A percentile compares a stretch with the other conserved stretches of the same genome.
Evolutionary conservation across 352 stramenopile genomes (phyloP).

Genomic region (Phytopythium montanum): DNA sequence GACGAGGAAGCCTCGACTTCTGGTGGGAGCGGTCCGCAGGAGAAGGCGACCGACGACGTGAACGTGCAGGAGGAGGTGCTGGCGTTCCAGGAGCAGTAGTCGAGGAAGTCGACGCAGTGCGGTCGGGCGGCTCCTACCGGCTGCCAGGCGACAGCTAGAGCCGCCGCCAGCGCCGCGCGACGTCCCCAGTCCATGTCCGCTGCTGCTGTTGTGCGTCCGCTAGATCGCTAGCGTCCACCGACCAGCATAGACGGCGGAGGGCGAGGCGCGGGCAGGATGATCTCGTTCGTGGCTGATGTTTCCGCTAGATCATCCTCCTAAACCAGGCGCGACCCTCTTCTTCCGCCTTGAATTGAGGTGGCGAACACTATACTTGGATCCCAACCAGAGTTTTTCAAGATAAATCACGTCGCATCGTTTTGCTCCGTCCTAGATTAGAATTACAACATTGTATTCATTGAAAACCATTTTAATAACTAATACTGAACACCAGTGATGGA

Average conservation of each 20-base stretch:
- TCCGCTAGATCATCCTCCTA: not conserved
- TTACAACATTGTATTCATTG: too few relatives aligned
- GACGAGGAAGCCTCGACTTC: not conserved
- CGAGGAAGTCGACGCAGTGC: constrained; percentile 44
- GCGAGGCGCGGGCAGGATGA: too few relatives aligned
- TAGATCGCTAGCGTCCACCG: not conserved
- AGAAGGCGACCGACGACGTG: constrained; percentile 32
- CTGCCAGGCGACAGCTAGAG: not conserved
- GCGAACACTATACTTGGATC: not conserved
- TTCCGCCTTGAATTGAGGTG: not conserved
- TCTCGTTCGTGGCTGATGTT: not conserved
- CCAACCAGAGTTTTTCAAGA: too few relatives aligned
- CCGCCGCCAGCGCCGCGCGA: not conserved
- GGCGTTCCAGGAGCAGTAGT: constrained; percentile 39
- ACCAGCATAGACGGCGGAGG: not conserved
- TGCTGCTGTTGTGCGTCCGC: not conserved
- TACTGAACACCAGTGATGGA: too few relatives aligned
- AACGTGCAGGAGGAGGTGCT: constrained; percentile 59
- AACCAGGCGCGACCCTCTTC: not conserved
- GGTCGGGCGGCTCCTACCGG: constrained; percentile 6
- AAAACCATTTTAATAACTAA: too few relatives aligned
- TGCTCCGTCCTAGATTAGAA: too few relatives aligned
- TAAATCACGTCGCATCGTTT: too few relatives aligned
- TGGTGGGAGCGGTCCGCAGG: constrained; percentile 24
- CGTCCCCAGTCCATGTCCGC: not conserved